phyloP scores from a whole-genome alignment of 345 rosid species.

The Erodium maritimum region DNA sequence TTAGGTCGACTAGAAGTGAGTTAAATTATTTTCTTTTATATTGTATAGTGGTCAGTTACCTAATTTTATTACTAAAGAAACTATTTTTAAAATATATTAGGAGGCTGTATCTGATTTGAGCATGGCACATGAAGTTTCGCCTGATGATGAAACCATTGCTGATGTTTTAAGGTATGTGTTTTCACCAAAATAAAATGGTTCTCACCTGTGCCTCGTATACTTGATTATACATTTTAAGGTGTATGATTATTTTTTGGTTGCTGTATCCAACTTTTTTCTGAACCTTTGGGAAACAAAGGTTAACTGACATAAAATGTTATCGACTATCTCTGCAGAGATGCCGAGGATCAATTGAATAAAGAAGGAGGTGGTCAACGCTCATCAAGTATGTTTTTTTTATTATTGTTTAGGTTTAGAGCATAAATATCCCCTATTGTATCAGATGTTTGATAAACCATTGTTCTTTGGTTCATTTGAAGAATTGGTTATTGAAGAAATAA shows the following conservation, averaged over 20 bases:
- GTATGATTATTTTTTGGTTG: not conserved
- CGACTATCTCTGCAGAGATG: slow-evolving; percentile 30
- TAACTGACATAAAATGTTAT: not conserved
- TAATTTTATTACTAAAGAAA: not conserved
- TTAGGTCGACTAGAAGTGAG: slow-evolving; percentile 66
- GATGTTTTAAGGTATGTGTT: slow-evolving; percentile 57
- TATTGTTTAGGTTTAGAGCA: not conserved
- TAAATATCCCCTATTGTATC: slow-evolving; percentile 1
- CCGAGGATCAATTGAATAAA: slow-evolving; percentile 38
- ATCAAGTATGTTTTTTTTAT: slow-evolving; percentile 20
- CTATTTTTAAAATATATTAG: slow-evolving; percentile 22
- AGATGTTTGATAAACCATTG: not conserved
- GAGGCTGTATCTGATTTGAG: slow-evolving; percentile 75
- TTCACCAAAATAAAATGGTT: not conserved
- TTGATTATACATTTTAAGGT: not conserved
- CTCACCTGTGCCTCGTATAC: not conserved
- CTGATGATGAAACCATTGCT: slow-evolving; percentile 78
- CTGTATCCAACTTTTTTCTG: not conserved
- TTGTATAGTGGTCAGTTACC: not conserved
- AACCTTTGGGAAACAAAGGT: not conserved
- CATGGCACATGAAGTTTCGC: slow-evolving; percentile 68
- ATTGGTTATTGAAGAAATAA: slow-evolving; percentile 66
- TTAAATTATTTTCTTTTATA: slow-evolving; percentile 6
- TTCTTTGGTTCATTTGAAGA: slow-evolving; percentile 23
- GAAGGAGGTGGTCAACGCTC: slow-evolving; percentile 45